A percentile compares a stretch with the other conserved stretches of the same genome.
Conservation (phyloP, 176 grass and related monocot genomes). For the Raddia guianensis region DNA sequence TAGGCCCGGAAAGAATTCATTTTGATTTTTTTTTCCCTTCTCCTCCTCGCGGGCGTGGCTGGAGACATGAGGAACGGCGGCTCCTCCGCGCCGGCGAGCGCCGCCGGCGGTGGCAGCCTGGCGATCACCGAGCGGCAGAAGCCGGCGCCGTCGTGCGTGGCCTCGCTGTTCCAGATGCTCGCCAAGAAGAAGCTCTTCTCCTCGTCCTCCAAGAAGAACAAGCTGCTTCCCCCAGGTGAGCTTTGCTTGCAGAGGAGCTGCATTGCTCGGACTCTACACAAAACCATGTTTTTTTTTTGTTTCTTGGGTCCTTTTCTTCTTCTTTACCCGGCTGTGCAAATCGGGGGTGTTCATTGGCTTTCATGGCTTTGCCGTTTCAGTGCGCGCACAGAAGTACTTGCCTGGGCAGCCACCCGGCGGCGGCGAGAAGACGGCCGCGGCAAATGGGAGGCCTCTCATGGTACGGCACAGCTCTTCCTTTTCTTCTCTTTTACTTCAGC, state of each 20-base stretch:
- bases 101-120: conserved; percentile 32
- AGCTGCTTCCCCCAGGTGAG: conserved; percentile 58
- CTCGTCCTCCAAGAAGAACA: conserved; percentile 56
- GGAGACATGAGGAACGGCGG: conserved; percentile 39
- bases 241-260: conserved; percentile 11
- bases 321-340: not conserved
- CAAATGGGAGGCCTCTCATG: conserved; percentile 42
- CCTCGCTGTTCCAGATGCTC: conserved; percentile 59
- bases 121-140: conserved; percentile 57
- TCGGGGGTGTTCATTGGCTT: not conserved
- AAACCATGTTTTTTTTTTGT: not conserved
- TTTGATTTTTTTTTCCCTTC: not conserved
- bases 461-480: not conserved
- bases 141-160: conserved; percentile 58
- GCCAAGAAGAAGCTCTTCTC: conserved; percentile 62
- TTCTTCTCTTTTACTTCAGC: not conserved
- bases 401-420: conserved; percentile 12
- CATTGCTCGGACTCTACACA: conserved; percentile 12
- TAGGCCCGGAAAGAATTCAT: not conserved
- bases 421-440: conserved; percentile 21
- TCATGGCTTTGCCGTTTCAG: conserved; percentile 24
- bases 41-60: not conserved
- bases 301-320: too few relatives aligned
- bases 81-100: not conserved
- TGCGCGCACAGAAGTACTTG: conserved; percentile 35